Conservation (phyloP, 1,284 basidiomycete species). For the Sanguinoderma infundibulare region DNA sequence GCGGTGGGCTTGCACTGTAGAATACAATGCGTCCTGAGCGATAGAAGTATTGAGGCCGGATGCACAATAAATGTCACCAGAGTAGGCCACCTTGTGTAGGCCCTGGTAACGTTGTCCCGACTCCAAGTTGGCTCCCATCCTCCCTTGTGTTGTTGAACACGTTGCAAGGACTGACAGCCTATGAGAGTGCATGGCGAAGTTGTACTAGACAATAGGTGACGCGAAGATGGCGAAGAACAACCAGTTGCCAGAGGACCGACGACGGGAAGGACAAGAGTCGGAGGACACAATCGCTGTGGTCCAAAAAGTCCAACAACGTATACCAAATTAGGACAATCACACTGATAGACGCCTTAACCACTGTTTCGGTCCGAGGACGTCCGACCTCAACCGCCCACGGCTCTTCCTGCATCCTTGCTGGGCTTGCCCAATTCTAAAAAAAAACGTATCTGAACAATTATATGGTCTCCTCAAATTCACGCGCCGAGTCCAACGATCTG, state of each 20-base stretch:
- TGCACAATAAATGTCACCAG: neutral
- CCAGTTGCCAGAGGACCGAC: neutral
- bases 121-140: neutral
- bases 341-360: neutral
- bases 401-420: neutral
- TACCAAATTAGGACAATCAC: neutral
- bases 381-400: too few species aligned
- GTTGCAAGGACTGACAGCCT: neutral
- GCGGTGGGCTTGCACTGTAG: neutral
- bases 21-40: neutral
- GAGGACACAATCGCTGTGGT: neutral
- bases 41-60: neutral
- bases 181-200: neutral
- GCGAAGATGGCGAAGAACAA: neutral
- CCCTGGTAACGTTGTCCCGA: neutral
- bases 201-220: neutral
- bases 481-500: neutral
- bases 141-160: neutral
- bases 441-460: too few species aligned
- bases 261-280: neutral
- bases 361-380: neutral
- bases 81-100: neutral
- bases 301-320: neutral
- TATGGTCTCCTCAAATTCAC: neutral
- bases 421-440: too few species aligned